Percentiles rank a stretch among this genome's conserved stretches.
phyloP scores from a whole-genome alignment of 345 rosid genomes.

The Arabidopsis arenosa region DNA sequence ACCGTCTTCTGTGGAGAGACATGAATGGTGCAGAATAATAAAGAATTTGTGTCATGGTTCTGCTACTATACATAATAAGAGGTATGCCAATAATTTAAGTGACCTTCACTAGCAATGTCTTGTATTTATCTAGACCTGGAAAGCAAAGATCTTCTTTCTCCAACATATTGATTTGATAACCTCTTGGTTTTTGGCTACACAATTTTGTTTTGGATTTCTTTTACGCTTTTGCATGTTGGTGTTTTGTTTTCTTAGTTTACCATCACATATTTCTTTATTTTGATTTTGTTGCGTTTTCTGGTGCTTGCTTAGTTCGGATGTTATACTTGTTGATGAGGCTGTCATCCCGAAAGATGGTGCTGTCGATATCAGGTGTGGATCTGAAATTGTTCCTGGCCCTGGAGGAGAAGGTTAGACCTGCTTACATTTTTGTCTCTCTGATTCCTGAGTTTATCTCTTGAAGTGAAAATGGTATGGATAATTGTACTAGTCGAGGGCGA shows the following conservation, averaged over 20 bases:
- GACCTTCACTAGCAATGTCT: neutral
- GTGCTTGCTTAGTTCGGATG: conserved; percentile 54
- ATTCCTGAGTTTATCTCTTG: neutral
- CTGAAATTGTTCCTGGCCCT: conserved; percentile 73
- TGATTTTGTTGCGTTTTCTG: neutral
- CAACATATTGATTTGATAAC: no score
- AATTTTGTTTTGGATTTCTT: no score
- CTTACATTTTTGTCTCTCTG: conserved; percentile 5
- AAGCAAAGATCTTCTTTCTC: no score
- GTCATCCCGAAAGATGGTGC: conserved; percentile 54
- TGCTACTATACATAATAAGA: conserved; percentile 69
- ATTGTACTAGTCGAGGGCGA: neutral
- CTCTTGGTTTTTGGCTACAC: no score
- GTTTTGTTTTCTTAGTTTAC: conserved; percentile 12
- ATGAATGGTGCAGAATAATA: conserved; percentile 84
- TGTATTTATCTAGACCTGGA: no score
- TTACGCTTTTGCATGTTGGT: no score
- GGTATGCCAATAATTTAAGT: conserved; percentile 45
- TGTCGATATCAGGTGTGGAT: conserved; percentile 59
- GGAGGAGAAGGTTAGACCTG: conserved; percentile 59
- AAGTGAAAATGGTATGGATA: neutral
- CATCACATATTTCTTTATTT: neutral
- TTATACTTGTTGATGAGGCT: conserved; percentile 67
- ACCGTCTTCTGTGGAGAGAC: conserved; percentile 54
- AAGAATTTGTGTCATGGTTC: conserved; percentile 59